Evolutionary conservation across 2,329 filamentous ascomycete species (phyloP), one percentile per base, ranked within the genome.

Genomic region (Rhynchosporium graminicola): DNA sequence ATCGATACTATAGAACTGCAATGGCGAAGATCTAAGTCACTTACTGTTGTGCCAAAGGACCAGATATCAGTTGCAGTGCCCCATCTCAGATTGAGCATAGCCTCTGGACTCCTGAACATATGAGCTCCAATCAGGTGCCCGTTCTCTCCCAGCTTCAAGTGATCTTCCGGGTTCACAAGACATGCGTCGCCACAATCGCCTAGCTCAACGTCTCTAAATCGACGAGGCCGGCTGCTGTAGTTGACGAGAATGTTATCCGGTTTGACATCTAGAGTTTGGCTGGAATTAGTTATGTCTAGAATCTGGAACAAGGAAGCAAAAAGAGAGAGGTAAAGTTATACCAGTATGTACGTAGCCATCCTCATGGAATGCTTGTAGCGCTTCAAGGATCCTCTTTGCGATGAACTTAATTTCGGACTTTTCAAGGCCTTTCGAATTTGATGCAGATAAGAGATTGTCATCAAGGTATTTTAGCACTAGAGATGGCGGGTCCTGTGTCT

Each of bases 231-330:
- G 33, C 59, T 42, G 47, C 60, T 60, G 55, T 67, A 67, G 33
- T 67, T 62, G 28, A 69, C 59, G n/a, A 67, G 50, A 3, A 77
- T 69, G 61, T 77, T 77, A 50, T 75, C 68, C 13, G 70, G 74
- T 58, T 77, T 77, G 40, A 69, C 42, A 60, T 69, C 67, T 69
- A 46, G 40, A 69, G 74, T 56, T 51, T 33, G 15, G 31, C 51
- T 60, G 20, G 48, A 29, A 55, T 57, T 38, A 61, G 29, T 48
- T 15, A 38, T 57, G 20, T 60, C 33, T 59, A 52, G 9, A 48
- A 47, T 60, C 9, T 1, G 33, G 46, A 36, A 60, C 12, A 54
- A 47, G 5, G 20, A 55, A 55, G 48, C 48, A 40, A 43, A 60
- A 15, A 36, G 42, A 36, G 42, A n/a, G 40, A 58, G 33, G 51